Conservation (phyloP, 306 rosid species). For the Lathyrus sativus region DNA sequence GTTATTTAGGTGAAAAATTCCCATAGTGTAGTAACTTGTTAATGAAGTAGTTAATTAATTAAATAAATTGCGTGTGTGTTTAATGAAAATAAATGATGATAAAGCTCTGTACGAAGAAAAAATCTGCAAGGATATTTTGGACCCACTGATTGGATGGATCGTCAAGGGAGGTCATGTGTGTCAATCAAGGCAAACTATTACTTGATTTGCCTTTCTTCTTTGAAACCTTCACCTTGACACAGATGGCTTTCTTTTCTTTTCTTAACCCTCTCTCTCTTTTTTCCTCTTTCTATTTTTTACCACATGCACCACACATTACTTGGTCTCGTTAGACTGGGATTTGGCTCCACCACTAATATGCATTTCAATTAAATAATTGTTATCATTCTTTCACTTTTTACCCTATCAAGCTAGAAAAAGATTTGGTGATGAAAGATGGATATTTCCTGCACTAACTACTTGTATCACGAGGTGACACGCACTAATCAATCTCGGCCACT, state of each 20-base stretch:
- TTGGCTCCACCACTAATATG: neutral
- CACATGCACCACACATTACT: neutral
- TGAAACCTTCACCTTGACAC: neutral
- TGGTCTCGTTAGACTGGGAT: neutral
- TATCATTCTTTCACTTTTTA: too few species aligned
- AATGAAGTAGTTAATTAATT: neutral
- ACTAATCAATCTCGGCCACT: too few species aligned
- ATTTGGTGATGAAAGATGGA: neutral
- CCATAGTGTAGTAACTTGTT: too few species aligned
- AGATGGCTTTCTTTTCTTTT: neutral
- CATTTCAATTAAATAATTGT: neutral
- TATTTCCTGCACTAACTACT: too few species aligned
- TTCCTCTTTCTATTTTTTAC: neutral
- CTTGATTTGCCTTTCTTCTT: slow-evolving; percentile 29
- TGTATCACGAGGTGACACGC: too few species aligned
- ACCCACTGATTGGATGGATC: slow-evolving; percentile 52
- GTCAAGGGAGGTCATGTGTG: slow-evolving; percentile 29
- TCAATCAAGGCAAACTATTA: slow-evolving; percentile 12
- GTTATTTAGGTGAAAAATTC: too few species aligned
- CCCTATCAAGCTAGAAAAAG: neutral
- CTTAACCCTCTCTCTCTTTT: neutral
- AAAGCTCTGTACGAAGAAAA: slow-evolving; percentile 27
- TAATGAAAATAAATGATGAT: neutral
- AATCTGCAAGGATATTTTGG: slow-evolving; percentile 48
- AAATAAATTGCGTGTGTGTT: neutral